A percentile compares a stretch with the other conserved stretches of the same genome.
phyloP scores from a whole-genome alignment of 768 basidiomycete genomes.

The Macrocybe gigantea region DNA sequence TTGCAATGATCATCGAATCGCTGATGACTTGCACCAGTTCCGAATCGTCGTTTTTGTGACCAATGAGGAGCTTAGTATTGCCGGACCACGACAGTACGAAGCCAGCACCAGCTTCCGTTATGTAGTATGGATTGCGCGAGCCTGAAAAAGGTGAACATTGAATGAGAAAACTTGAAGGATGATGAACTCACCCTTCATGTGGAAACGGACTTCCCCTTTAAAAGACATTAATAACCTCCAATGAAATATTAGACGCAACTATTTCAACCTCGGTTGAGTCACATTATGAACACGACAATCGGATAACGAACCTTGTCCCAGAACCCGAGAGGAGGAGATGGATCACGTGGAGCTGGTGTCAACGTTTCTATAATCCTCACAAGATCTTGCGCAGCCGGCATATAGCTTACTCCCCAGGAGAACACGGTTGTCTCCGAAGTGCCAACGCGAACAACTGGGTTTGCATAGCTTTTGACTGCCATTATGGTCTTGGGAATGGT shows the following conservation, averaged over 20 bases:
- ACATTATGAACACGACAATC: conserved; percentile 1
- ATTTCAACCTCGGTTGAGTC: not conserved
- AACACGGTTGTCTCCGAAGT: conserved; percentile 64
- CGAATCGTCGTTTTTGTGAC: conserved; percentile 59
- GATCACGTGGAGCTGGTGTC: conserved; percentile 70
- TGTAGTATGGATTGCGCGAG: conserved; percentile 71
- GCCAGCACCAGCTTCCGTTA: conserved; percentile 71
- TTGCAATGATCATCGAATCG: conserved; percentile 73
- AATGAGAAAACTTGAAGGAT: not conserved
- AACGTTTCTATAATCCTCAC: conserved; percentile 79
- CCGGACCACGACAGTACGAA: conserved; percentile 86
- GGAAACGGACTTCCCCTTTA: conserved; percentile 62
- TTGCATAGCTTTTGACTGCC: conserved; percentile 91
- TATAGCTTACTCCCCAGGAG: conserved; percentile 87
- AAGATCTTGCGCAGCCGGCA: conserved; percentile 81
- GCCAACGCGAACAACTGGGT: conserved; percentile 63
- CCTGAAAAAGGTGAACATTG: conserved; percentile 37
- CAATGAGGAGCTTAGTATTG: conserved; percentile 63
- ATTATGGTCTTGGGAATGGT: conserved; percentile 86
- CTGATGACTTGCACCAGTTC: conserved; percentile 83
- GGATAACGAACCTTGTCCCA: conserved; percentile 81
- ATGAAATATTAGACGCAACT: conserved; percentile 79
- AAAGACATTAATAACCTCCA: conserved; percentile 73
- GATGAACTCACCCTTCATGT: conserved; percentile 70
- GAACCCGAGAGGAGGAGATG: conserved; percentile 81